Conservation (phyloP, 495 filamentous ascomycete genomes). For the Pseudomonodictys pantanalensis region DNA sequence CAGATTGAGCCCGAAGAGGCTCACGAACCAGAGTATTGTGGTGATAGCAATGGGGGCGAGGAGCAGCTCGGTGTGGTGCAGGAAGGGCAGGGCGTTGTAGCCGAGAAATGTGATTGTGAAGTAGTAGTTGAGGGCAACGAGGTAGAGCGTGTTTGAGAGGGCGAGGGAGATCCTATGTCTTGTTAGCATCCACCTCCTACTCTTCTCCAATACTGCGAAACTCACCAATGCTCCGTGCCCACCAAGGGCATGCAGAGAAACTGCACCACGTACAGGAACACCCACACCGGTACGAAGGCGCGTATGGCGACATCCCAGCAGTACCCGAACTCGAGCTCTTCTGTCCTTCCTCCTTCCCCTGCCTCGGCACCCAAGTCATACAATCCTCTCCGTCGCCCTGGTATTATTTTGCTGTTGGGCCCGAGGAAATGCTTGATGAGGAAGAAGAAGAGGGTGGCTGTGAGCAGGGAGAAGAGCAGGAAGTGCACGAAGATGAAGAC, state of each 20-base stretch:
- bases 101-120: slow-evolving; percentile 71
- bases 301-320: slow-evolving; percentile 75
- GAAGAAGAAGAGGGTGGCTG: slow-evolving; percentile 63
- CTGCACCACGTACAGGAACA: slow-evolving; percentile 69
- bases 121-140: slow-evolving; percentile 68
- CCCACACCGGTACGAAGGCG: slow-evolving; percentile 72
- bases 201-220: too few species aligned
- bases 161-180: slow-evolving; percentile 57
- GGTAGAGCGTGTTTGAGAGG: slow-evolving; percentile 68
- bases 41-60: slow-evolving; percentile 61
- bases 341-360: slow-evolving; percentile 48
- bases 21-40: slow-evolving; percentile 61
- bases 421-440: slow-evolving; percentile 63
- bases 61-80: slow-evolving; percentile 70
- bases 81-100: slow-evolving; percentile 71
- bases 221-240: slow-evolving; percentile 50
- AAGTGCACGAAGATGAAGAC: slow-evolving; percentile 69
- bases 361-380: slow-evolving; percentile 48
- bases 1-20: slow-evolving; percentile 58
- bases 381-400: slow-evolving; percentile 52
- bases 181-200: neutral
- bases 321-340: slow-evolving; percentile 72
- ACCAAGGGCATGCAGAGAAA: slow-evolving; percentile 67
- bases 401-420: slow-evolving; percentile 49
- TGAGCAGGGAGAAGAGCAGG: slow-evolving; percentile 57